Conservation (phyloP, 2,329 filamentous ascomycete genomes). For the Aspergillus pseudotamarii region DNA sequence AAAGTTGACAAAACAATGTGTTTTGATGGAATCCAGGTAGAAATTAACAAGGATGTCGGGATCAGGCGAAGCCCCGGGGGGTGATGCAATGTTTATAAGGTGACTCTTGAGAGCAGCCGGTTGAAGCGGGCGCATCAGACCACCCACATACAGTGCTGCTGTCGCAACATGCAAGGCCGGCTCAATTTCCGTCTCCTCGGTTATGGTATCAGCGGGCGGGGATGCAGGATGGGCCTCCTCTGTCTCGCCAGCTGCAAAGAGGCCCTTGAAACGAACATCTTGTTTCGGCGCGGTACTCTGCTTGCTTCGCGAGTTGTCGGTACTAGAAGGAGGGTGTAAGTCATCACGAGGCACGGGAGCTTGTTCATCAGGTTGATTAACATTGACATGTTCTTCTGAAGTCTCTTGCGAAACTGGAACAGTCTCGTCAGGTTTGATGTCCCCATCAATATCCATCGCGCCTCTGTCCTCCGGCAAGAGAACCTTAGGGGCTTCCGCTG, state of each 20-base stretch:
- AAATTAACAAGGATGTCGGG: conserved; percentile 66
- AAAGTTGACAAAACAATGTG: conserved; percentile 83
- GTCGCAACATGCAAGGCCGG: conserved; percentile 73
- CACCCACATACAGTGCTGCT: conserved; percentile 80
- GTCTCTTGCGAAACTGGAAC: conserved; percentile 24
- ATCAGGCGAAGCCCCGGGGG: conserved; percentile 55
- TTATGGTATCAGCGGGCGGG: conserved; percentile 28
- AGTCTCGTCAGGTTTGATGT: conserved; percentile 12
- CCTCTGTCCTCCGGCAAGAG: conserved; percentile 34
- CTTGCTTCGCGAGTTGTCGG: conserved; percentile 15
- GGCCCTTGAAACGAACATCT: conserved; percentile 53
- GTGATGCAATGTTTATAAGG: conserved; percentile 68
- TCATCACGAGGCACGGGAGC: conserved; percentile 17
- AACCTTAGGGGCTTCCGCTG: conserved; percentile 41
- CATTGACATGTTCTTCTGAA: conserved; percentile 9
- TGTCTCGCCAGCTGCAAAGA: conserved; percentile 43
- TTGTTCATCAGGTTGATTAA: conserved; percentile 23
- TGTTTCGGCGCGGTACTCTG: conserved; percentile 32
- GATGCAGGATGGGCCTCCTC: conserved; percentile 29
- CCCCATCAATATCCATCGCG: conserved; percentile 16
- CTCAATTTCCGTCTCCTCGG: conserved; percentile 45
- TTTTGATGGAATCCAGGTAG: conserved; percentile 81
- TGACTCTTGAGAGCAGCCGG: conserved; percentile 68
- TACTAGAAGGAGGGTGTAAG: conserved; percentile 6
- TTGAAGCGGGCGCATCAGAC: conserved; percentile 85